Conservation (phyloP, 2,329 filamentous ascomycete genomes). For the Nigrospora sphaerica region DNA sequence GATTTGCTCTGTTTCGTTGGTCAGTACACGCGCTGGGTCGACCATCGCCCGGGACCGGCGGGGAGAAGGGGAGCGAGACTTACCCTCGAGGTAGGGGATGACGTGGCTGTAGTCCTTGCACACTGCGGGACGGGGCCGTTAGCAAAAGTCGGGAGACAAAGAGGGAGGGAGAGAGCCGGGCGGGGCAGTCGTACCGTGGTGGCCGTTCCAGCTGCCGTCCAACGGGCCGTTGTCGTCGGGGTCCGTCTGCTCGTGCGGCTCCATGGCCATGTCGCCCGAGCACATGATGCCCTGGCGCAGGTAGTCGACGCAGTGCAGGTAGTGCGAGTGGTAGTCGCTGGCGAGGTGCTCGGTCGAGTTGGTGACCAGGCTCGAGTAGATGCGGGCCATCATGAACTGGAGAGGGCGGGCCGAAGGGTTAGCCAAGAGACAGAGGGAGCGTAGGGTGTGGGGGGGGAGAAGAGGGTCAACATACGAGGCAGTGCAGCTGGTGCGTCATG, state of each 20-base stretch:
- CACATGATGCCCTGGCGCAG: constrained; percentile 18
- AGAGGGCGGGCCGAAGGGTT: no score
- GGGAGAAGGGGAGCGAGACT: background rate
- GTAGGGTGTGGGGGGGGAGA: background rate
- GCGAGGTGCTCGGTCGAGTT: constrained; percentile 12
- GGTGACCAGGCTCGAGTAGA: constrained; percentile 18
- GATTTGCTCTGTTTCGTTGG: constrained; percentile 5
- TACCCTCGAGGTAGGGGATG: constrained; percentile 12
- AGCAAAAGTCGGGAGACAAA: background rate
- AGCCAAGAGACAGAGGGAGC: background rate
- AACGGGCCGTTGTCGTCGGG: constrained; percentile 12
- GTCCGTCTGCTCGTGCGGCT: constrained; percentile 13
- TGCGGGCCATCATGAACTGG: constrained; percentile 26
- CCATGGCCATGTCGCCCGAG: constrained; percentile 14
- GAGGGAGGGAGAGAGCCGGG: background rate
- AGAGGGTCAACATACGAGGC: constrained; percentile 14
- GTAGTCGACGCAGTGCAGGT: constrained; percentile 16
- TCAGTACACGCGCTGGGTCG: background rate
- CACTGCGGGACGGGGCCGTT: constrained; percentile 4
- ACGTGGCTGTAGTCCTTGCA: constrained; percentile 17
- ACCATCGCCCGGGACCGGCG: background rate
- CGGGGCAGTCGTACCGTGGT: constrained; percentile 10
- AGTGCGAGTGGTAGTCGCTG: constrained; percentile 16
- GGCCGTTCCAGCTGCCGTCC: constrained; percentile 15
- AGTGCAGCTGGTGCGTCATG: constrained; percentile 29